Base-by-base conservation (phyloP, 768 basidiomycete species). In the Boletus rufocinnamomeus region DNA sequence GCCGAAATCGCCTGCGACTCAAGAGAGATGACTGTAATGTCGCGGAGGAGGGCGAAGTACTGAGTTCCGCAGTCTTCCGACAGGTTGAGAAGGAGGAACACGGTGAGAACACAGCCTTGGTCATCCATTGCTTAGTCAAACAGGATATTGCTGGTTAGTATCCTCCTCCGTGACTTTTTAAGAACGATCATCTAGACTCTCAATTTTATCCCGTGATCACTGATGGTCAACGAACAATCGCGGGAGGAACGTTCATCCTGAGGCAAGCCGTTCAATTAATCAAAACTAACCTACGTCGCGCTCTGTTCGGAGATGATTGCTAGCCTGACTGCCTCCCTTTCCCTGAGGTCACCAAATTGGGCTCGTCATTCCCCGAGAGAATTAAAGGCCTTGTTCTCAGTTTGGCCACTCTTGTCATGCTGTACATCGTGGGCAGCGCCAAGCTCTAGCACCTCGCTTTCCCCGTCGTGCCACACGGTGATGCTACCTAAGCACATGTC, bases 71-170 rank as follows among this genome's bases (percentile, higher is more conserved):
- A 52, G 44, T 50, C 40, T 30, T 23, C 61, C 60, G 57, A 51
- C 17, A n/a, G n/a, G 46, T 21, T 10, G 48, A 40, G 30, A 41
- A 40, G 37, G 30, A 19, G 14, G n/a, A 10, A 21, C 17, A 19
- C 11, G 30, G 28, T 5, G 23, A 21, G 16, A 38, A 21, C 57
- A 63, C 45, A 53, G 57, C 58, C 46, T 59, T 52, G n/a, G 55
- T 53, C 58, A 61, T 48, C 51, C 16, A 0, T 2, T 34, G 65
- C 57, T 67, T 67, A 67, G 68, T 67, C 67, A 69, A 51, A 41
- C 7, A 14, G 1, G 23, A 40, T 19, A 27, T 16, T 17, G 11
- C 5, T 11, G 13, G 32, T 11, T 11, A 32, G 1, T 9, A 30
- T 32, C 28, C 6, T 9, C 4, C 7, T 25, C 43, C 44, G 11